Conservation (phyloP, 2,329 filamentous ascomycete genomes). For the Lasiodiplodia gonubiensis region DNA sequence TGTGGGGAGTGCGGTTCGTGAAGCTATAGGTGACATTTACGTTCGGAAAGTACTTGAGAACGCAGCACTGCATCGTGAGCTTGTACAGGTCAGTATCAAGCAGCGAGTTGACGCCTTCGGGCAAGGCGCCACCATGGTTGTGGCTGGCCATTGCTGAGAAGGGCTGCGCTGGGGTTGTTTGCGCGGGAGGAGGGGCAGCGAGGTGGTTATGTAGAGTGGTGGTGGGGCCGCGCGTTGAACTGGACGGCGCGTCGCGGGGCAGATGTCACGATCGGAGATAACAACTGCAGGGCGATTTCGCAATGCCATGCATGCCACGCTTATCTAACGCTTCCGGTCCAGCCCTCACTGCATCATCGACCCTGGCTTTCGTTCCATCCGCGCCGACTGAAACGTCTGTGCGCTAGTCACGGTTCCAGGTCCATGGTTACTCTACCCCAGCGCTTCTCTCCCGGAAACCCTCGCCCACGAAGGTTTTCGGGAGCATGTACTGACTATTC, state of each 20-base stretch:
- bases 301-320: constrained; percentile 6
- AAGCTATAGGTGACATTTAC: constrained; percentile 85
- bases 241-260: constrained; percentile 1
- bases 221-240: constrained; percentile 5
- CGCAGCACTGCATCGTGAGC: constrained; percentile 90
- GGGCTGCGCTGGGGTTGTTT: neutral
- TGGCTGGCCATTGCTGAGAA: neutral
- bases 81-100: constrained; percentile 80
- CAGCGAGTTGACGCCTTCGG: constrained; percentile 52
- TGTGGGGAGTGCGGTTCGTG: constrained; percentile 92
- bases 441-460: neutral
- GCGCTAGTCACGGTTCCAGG: neutral
- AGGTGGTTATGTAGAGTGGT: constrained; percentile 3
- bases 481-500: no score
- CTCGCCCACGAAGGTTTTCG: neutral
- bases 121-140: constrained; percentile 33
- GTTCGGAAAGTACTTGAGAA: constrained; percentile 88
- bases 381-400: constrained; percentile 1
- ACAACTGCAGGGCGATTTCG: neutral
- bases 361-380: neutral
- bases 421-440: no score
- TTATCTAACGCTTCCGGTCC: neutral
- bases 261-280: constrained; percentile 20
- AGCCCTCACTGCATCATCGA: neutral
- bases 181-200: neutral